Percentiles rank a stretch among this genome's conserved stretches.
These are phyloP conservation scores for Platismatia glauca DNA, from an alignment of 495 filamentous ascomycete species.

Conservation along the genomic window DNA sequence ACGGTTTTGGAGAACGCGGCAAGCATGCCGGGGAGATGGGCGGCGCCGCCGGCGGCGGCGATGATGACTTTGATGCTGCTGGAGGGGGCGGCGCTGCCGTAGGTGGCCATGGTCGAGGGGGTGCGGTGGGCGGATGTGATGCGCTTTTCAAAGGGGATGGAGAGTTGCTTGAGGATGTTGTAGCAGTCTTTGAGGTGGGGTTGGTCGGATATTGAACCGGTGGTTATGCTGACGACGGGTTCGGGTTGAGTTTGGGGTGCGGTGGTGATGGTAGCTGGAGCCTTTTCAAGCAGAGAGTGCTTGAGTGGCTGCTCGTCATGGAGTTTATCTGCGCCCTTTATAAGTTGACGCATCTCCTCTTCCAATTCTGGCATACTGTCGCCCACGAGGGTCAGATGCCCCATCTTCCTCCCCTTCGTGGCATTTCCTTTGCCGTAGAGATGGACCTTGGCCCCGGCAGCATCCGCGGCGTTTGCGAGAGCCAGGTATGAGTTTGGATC, in stretches of 20 bases:
- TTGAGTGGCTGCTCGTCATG: conserved; percentile 30
- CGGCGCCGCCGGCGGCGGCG: conserved; percentile 87
- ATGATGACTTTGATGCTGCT: conserved; percentile 83
- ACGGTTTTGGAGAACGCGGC: conserved; percentile 67
- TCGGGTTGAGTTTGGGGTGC: conserved; percentile 23
- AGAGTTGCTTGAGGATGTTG: conserved; percentile 65
- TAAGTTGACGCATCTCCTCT: conserved; percentile 54
- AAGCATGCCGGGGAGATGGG: conserved; percentile 89
- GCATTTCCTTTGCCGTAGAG: conserved; percentile 85
- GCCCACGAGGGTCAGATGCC: conserved; percentile 74
- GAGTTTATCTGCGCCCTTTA: conserved; percentile 56
- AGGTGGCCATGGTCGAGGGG: conserved; percentile 71
- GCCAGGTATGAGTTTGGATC: conserved; percentile 57
- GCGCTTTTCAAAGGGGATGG: conserved; percentile 63
- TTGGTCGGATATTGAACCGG: conserved; percentile 94
- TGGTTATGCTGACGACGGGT: conserved; percentile 73
- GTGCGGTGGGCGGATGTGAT: conserved; percentile 96
- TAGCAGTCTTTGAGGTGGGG: conserved; percentile 67
- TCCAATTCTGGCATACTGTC: conserved; percentile 65
- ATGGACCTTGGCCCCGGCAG: conserved; percentile 59
- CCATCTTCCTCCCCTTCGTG: conserved; percentile 86
- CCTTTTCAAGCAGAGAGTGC: background rate
- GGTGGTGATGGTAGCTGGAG: background rate
- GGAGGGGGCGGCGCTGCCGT: conserved; percentile 57
- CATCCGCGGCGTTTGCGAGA: conserved; percentile 54